phyloP scores from a whole-genome alignment of 495 filamentous ascomycete genomes.

The Hypomontagnella submonticulosa region DNA sequence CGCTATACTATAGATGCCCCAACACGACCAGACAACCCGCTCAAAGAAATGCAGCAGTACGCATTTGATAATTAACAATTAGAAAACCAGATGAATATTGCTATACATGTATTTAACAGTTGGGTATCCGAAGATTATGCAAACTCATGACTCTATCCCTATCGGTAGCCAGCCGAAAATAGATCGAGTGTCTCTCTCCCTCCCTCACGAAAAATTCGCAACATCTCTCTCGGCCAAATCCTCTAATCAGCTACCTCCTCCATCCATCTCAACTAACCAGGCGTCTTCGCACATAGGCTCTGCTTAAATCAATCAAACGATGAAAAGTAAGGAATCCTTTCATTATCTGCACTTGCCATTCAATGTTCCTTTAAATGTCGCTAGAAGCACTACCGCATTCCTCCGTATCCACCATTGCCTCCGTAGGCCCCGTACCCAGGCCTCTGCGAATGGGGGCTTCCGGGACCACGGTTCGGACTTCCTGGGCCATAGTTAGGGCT shows the following conservation, averaged over 20 bases:
- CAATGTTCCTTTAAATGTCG: not conserved
- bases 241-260: not conserved
- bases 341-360: slow-evolving; percentile 5
- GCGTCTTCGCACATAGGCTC: not conserved
- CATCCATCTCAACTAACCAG: not conserved
- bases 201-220: not conserved
- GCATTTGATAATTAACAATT: not conserved
- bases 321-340: slow-evolving; percentile 1
- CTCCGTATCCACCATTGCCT: slow-evolving; percentile 4
- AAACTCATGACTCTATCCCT: slow-evolving; percentile 28
- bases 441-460: slow-evolving; percentile 27
- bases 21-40: not conserved
- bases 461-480: slow-evolving; percentile 22
- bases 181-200: slow-evolving; percentile 15
- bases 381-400: slow-evolving; percentile 7
- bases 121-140: slow-evolving; percentile 22
- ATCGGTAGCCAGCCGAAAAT: slow-evolving; percentile 32
- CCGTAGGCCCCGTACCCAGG: slow-evolving; percentile 8
- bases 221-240: slow-evolving; percentile 3
- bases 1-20: not conserved
- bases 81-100: slow-evolving; percentile 17
- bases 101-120: slow-evolving; percentile 5
- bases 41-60: not conserved
- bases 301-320: not conserved
- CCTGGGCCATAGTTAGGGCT: slow-evolving; percentile 5